phyloP scores from a whole-genome alignment of 1,139 yeast species.

The Debaryomyces fabryi region DNA sequence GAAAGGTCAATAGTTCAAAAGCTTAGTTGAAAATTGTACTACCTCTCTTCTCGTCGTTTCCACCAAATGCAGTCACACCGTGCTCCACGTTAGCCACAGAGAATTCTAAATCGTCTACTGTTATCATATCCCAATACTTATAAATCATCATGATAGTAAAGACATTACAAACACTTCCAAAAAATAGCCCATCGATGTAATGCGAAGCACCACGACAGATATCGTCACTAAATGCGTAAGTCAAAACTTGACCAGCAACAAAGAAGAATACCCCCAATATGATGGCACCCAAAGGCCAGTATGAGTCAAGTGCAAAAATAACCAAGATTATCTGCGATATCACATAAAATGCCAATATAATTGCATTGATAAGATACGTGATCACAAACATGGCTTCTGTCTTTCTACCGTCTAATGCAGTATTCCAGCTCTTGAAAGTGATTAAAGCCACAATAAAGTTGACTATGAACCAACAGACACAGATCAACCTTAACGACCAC shows the following conservation, averaged over 20 bases:
- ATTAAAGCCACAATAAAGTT: constrained; percentile 69
- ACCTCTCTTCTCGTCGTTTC: constrained; percentile 41
- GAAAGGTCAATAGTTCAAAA: background rate
- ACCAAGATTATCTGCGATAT: constrained; percentile 74
- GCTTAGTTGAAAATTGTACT: constrained; percentile 28
- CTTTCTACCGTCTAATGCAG: constrained; percentile 40
- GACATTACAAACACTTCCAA: constrained; percentile 77
- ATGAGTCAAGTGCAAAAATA: constrained; percentile 64
- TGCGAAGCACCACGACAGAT: constrained; percentile 79
- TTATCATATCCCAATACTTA: constrained; percentile 95
- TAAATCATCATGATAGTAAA: constrained; percentile 92
- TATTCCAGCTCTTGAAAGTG: constrained; percentile 74
- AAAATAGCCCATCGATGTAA: constrained; percentile 87
- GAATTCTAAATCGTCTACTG: constrained; percentile 94
- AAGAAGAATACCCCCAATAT: constrained; percentile 71
- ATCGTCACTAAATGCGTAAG: constrained; percentile 64
- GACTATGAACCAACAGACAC: constrained; percentile 56
- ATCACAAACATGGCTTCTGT: constrained; percentile 71
- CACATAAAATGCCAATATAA: constrained; percentile 63
- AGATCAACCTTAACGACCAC: constrained; percentile 53
- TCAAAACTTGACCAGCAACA: constrained; percentile 74
- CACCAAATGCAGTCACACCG: constrained; percentile 38
- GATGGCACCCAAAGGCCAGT: constrained; percentile 90
- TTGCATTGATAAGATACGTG: constrained; percentile 69
- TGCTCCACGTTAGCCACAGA: constrained; percentile 61